These are phyloP conservation scores for Diaporthe destruens DNA, from an alignment of 2,329 filamentous ascomycete species.

Conservation along the genomic window DNA sequence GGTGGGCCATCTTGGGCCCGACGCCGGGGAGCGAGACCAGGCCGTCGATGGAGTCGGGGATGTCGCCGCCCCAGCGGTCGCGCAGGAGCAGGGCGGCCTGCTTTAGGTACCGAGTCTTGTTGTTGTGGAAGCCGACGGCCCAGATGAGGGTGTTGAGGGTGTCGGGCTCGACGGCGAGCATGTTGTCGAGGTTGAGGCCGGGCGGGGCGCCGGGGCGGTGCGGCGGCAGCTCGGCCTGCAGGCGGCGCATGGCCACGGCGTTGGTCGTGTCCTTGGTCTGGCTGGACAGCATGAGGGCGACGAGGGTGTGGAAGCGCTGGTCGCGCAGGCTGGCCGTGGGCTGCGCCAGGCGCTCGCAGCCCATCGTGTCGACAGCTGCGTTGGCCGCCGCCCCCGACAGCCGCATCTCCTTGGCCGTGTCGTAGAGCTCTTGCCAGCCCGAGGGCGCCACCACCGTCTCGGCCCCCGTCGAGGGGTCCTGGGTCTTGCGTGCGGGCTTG, in stretches of 20 bases:
- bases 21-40: conserved; percentile 86
- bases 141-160: conserved; percentile 80
- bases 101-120: conserved; percentile 88
- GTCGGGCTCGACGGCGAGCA: conserved; percentile 77
- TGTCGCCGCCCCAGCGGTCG: conserved; percentile 79
- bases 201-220: conserved; percentile 56
- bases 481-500: conserved; percentile 55
- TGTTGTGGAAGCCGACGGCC: conserved; percentile 93
- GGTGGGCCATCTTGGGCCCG: conserved; percentile 94
- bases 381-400: conserved; percentile 65
- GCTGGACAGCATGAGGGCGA: conserved; percentile 89
- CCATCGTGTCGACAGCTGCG: conserved; percentile 98
- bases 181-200: conserved; percentile 79
- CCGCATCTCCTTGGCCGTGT: conserved; percentile 82
- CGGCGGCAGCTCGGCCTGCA: conserved; percentile 80
- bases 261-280: conserved; percentile 96
- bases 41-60: conserved; percentile 82
- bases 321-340: conserved; percentile 62
- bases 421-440: conserved; percentile 88
- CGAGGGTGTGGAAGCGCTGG: conserved; percentile 85
- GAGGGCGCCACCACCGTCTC: conserved; percentile 71
- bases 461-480: conserved; percentile 44
- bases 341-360: conserved; percentile 82
- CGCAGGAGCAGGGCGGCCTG: conserved; percentile 78
- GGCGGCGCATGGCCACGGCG: conserved; percentile 81